Percentiles rank a stretch among this genome's conserved stretches.
These are phyloP conservation scores for Aspergillus ibericus DNA, from an alignment of 2,329 filamentous ascomycete species.

Conservation along the genomic window DNA sequence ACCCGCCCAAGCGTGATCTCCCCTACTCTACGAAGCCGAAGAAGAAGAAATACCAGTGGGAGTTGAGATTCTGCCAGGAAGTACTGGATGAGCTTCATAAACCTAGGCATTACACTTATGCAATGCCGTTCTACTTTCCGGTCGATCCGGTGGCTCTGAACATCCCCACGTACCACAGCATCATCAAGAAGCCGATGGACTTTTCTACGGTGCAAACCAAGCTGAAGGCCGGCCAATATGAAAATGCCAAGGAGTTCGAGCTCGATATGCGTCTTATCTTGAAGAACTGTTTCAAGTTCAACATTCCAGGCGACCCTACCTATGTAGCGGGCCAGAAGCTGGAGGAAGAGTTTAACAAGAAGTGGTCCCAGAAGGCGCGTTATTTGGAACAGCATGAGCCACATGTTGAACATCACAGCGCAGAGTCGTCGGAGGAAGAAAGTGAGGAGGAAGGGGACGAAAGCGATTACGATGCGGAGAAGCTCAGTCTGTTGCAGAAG, in stretches of 20 bases:
- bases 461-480: slow-evolving; percentile 61
- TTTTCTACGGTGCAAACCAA: slow-evolving; percentile 77
- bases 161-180: slow-evolving; percentile 87
- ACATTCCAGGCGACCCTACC: slow-evolving; percentile 74
- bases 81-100: slow-evolving; percentile 76
- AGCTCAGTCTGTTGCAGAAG: slow-evolving; percentile 66
- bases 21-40: slow-evolving; percentile 85
- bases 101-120: slow-evolving; percentile 66
- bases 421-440: slow-evolving; percentile 66
- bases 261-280: slow-evolving; percentile 80
- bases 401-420: slow-evolving; percentile 63
- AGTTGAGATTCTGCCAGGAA: slow-evolving; percentile 86
- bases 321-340: slow-evolving; percentile 70
- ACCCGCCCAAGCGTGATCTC: slow-evolving; percentile 90
- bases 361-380: slow-evolving; percentile 75
- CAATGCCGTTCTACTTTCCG: slow-evolving; percentile 74
- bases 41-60: slow-evolving; percentile 83
- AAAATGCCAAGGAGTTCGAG: slow-evolving; percentile 80
- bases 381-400: slow-evolving; percentile 78
- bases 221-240: slow-evolving; percentile 75
- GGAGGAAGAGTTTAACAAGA: slow-evolving; percentile 70
- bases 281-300: slow-evolving; percentile 90
- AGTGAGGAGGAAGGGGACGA: slow-evolving; percentile 72
- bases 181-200: slow-evolving; percentile 98
- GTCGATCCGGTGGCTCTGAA: slow-evolving; percentile 93